Evolutionary conservation across 2,329 filamentous ascomycete genomes (phyloP).

Genomic region (Colletotrichum aenigma): DNA sequence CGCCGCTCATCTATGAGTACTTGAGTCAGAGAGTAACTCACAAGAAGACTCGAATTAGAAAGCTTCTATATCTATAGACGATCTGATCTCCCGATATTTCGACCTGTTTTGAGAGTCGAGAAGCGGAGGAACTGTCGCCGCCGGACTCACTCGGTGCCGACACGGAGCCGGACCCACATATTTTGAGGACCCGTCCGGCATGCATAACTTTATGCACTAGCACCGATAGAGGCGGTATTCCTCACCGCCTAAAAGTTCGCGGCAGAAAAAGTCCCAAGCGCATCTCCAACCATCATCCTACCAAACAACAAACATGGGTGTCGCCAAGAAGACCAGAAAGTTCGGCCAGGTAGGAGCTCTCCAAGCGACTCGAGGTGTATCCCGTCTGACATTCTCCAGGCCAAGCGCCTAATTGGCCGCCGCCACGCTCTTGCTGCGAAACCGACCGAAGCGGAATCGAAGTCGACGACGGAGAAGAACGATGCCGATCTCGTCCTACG

Average conservation of each 20-base stretch:
- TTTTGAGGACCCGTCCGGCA: not conserved
- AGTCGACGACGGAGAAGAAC: not conserved
- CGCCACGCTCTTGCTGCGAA: not conserved
- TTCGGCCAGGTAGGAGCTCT: not conserved
- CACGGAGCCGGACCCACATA: not conserved
- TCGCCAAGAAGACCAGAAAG: not conserved
- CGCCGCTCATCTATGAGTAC: too few relatives aligned
- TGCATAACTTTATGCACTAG: not conserved
- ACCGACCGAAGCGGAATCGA: not conserved
- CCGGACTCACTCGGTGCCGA: not conserved
- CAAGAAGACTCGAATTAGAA: not conserved
- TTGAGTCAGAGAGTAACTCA: accelerated
- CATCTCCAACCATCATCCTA: not conserved
- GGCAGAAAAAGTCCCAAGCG: not conserved
- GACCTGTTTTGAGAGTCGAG: accelerated
- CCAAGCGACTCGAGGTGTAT: not conserved
- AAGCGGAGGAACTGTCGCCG: not conserved
- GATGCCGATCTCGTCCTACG: not conserved
- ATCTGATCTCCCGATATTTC: accelerated
- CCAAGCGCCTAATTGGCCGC: not conserved
- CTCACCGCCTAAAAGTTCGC: not conserved
- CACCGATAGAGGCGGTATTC: accelerated
- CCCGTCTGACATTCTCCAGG: not conserved
- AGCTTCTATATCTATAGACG: accelerated
- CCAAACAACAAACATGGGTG: not conserved